These are phyloP conservation scores for Verticillium nubilum DNA, from an alignment of 2,329 filamentous ascomycete genomes.

Conservation along the genomic window DNA sequence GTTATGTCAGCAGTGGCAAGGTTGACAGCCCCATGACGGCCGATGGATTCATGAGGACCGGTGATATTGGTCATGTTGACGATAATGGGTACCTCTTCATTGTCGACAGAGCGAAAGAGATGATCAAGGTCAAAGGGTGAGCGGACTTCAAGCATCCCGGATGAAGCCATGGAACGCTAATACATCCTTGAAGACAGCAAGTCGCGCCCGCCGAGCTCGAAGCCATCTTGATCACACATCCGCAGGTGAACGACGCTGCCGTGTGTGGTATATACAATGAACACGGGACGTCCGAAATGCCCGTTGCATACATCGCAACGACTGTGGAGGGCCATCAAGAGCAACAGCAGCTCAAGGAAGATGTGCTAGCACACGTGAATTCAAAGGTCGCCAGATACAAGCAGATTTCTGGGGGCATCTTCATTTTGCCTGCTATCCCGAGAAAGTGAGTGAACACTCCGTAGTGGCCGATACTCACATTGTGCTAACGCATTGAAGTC, in stretches of 20 bases:
- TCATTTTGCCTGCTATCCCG: conserved; percentile 3
- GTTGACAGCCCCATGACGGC: neutral
- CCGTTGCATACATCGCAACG: conserved; percentile 6
- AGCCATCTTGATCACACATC: conserved; percentile 4
- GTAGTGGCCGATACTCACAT: neutral
- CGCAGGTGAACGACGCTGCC: conserved; percentile 3
- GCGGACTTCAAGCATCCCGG: neutral
- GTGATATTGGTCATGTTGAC: conserved; percentile 8
- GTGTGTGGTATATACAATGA: conserved; percentile 7
- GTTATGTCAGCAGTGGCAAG: conserved; percentile 1
- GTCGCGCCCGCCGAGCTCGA: conserved; percentile 7
- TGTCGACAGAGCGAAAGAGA: conserved; percentile 7
- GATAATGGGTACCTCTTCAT: conserved; percentile 5
- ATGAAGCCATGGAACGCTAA: too few relatives aligned
- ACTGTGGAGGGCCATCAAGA: neutral
- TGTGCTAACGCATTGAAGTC: neutral
- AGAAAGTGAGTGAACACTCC: conserved; percentile 2
- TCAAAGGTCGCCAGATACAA: conserved; percentile 5
- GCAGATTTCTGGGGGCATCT: conserved; percentile 2
- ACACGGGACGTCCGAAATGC: conserved; percentile 6
- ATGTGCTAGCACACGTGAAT: conserved; percentile 1
- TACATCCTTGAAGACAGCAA: conserved; percentile 1
- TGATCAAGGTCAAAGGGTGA: conserved; percentile 10
- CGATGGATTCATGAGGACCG: conserved; percentile 4
- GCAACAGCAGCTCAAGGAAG: neutral